phyloP scores from a whole-genome alignment of 2,329 filamentous ascomycete genomes.

The Pseudogymnoascus sp. region DNA sequence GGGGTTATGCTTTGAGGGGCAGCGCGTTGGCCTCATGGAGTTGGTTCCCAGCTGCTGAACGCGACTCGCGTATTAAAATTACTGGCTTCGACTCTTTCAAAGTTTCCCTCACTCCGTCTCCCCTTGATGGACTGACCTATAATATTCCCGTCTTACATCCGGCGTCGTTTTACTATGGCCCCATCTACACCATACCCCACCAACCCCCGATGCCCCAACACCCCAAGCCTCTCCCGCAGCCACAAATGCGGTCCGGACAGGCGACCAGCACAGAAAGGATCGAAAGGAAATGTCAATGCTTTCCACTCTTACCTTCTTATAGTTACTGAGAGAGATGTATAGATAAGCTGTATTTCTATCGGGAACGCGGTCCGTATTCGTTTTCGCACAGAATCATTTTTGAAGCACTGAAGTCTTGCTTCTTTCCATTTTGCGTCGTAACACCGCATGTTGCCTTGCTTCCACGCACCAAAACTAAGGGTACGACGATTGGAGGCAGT shows the following conservation, averaged over 20 bases:
- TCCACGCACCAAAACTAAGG: neutral
- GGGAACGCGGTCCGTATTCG: neutral
- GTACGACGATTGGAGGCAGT: neutral
- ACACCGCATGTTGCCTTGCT: neutral
- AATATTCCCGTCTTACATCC: neutral
- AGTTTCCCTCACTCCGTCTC: neutral
- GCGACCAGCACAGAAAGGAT: neutral
- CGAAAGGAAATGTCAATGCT: neutral
- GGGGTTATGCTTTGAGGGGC: neutral
- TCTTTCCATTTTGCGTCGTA: neutral
- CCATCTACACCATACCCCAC: neutral
- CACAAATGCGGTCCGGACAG: neutral
- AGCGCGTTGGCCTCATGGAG: neutral
- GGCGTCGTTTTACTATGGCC: neutral
- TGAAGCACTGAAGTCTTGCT: neutral
- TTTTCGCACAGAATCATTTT: neutral
- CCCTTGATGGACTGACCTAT: neutral
- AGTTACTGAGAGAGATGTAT: neutral
- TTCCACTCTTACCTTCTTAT: neutral
- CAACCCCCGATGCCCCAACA: neutral
- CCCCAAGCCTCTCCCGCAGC: neutral
- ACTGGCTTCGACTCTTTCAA: neutral
- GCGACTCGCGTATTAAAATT: neutral
- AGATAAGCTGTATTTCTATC: neutral
- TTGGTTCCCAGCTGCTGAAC: neutral